A percentile compares a stretch with the other conserved stretches of the same genome.
Conservation (phyloP, 371 early-diverging fungal species). For the Mucor saturninus region DNA sequence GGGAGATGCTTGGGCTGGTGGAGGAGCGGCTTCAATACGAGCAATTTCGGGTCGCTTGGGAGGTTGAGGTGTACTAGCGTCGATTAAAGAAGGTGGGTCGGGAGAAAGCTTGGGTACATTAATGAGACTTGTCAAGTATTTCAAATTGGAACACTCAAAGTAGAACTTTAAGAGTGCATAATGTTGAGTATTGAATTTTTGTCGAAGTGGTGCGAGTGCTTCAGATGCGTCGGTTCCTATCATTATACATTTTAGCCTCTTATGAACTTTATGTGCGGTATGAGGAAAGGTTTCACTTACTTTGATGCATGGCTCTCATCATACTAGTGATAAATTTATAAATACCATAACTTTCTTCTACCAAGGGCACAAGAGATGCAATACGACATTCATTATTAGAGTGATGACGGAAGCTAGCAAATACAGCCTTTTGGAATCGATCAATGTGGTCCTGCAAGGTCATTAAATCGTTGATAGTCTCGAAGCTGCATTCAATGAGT, state of each 20-base stretch:
- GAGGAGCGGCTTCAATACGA: constrained; percentile 28
- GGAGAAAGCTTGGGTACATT: constrained; percentile 87
- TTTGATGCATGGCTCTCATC: constrained; percentile 95
- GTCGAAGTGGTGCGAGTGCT: constrained; percentile 86
- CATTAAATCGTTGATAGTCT: constrained; percentile 94
- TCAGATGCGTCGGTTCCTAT: constrained; percentile 75
- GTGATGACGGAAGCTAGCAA: constrained; percentile 80
- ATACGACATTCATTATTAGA: constrained; percentile 95
- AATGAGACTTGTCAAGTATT: constrained; percentile 92
- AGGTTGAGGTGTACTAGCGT: constrained; percentile 44
- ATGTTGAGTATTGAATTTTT: constrained; percentile 86
- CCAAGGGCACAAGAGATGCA: constrained; percentile 93
- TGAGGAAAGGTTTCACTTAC: constrained; percentile 52
- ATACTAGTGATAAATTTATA: constrained; percentile 95
- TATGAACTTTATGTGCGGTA: too few relatives aligned
- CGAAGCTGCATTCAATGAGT: constrained; percentile 61
- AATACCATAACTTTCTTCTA: constrained; percentile 95
- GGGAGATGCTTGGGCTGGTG: constrained; percentile 60
- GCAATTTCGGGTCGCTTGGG: constrained; percentile 42
- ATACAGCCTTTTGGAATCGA: constrained; percentile 87
- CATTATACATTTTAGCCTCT: background rate
- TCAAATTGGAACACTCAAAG: constrained; percentile 85
- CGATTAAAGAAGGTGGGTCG: constrained; percentile 76
- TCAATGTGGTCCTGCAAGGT: constrained; percentile 90
- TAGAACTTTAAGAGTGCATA: constrained; percentile 90